Conservation (phyloP, 179 eudicot genomes). For the Vitellaria paradoxa region DNA sequence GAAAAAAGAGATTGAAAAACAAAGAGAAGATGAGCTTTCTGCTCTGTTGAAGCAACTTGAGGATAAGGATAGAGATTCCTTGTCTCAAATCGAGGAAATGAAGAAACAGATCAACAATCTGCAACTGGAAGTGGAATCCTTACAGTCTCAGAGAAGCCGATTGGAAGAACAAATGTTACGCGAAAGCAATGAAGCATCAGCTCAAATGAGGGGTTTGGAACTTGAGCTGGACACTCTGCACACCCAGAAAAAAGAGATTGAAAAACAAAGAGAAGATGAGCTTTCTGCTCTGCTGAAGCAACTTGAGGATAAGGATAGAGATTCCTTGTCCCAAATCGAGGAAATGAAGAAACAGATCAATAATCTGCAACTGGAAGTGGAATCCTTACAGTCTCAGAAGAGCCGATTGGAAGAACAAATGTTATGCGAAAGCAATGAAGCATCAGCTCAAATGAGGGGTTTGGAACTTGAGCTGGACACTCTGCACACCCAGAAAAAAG, state of each 20-base stretch:
- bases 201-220: too few species aligned
- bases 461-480: constrained; percentile 29
- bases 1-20: constrained; percentile 38
- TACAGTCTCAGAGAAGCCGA: constrained; percentile 30
- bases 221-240: constrained; percentile 23
- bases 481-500: constrained; percentile 22
- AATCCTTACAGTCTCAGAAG: constrained; percentile 32
- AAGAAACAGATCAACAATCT: too few species aligned
- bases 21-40: constrained; percentile 40
- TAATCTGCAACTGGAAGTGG: constrained; percentile 34
- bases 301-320: constrained; percentile 52
- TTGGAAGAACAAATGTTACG: too few species aligned
- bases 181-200: too few species aligned
- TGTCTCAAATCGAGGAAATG: constrained; percentile 33
- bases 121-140: too few species aligned
- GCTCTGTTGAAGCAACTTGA: constrained; percentile 44
- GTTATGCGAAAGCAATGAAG: constrained; percentile 27
- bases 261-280: constrained; percentile 48
- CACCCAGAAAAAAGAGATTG: constrained; percentile 27
- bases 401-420: constrained; percentile 51
- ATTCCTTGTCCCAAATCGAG: constrained; percentile 37
- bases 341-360: constrained; percentile 18
- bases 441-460: too few species aligned
- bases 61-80: constrained; percentile 45
- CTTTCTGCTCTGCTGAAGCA: constrained; percentile 35